Base-by-base conservation (phyloP, 2,329 filamentous ascomycete species). In the Torrubiella hemipterigena region DNA sequence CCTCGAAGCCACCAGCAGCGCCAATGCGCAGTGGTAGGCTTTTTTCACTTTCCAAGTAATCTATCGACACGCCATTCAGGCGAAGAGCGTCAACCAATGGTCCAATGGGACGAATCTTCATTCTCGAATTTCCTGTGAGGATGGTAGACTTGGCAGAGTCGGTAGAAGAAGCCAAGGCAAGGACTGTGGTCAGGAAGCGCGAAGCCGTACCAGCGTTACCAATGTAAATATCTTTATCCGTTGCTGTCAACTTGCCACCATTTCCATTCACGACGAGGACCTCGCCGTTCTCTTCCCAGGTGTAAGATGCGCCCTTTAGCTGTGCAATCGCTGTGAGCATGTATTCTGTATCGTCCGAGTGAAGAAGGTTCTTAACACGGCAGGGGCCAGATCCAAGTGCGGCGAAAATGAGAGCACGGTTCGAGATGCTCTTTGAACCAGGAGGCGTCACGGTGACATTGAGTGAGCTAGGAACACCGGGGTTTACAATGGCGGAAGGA, bases 141-240 rank as follows among this genome's bases (percentile, higher is more conserved):
- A 94, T 61, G 5, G 82, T 94, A 4, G 77, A 78, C 5, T 32
- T 38, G 13, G 69, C 65, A 11, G 73, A 68, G 11, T 63, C 61
- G 2, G 69, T 67, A 2, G 84, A 70, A 21, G 74, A 68, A 45
- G 87, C 91, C 18, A 98, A 72, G 7, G 87, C 81, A 10, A 85
- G 80, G 16, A 96, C 86, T 1, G 85, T 93, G 1, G 91, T 95
- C 40, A 98, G 60, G 60, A 98, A 98, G 41, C 91, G 77, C 28
- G 91, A 94, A 2, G 91, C 91, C 3, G 91, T 98, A 35, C 91
- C 91, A 17, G 91, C 91, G 50, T 98, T 98, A 31, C 93, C 91
- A 28, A 98, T 75, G 52, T 96, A 98, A 18, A 98, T 67, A 37
- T 84, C 73, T 13, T 81, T 70, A 21, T 72, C 58, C 46, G 77